Evolutionary conservation across 2,329 filamentous ascomycete genomes (phyloP).

Genomic region (Alternaria ethzedia): DNA sequence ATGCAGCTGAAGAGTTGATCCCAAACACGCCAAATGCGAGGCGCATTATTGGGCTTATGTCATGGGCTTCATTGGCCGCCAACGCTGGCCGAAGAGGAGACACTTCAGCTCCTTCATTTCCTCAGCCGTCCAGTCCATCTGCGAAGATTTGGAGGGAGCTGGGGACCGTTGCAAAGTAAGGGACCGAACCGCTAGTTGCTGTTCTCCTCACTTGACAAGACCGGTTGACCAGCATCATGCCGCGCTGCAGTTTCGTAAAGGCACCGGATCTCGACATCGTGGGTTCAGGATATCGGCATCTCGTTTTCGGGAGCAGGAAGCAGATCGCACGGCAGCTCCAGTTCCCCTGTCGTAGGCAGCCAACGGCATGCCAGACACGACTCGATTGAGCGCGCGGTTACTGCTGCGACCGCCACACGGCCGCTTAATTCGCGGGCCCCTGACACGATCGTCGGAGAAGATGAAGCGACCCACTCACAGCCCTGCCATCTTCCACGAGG

Average conservation of each 20-base stretch:
- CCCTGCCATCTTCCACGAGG: constrained; percentile 14
- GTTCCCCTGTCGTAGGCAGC: constrained; percentile 20
- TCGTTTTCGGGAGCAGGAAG: constrained; percentile 20
- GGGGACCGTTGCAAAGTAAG: constrained; percentile 8
- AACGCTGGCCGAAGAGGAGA: constrained; percentile 26
- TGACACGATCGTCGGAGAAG: constrained; percentile 14
- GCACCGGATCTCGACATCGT: neutral
- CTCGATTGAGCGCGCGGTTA: constrained; percentile 32
- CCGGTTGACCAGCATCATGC: neutral
- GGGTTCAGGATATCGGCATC: constrained; percentile 11
- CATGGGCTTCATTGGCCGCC: constrained; percentile 34
- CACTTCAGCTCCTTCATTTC: constrained; percentile 39
- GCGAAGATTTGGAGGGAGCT: constrained; percentile 10
- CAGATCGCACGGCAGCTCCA: neutral
- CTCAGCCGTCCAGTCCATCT: constrained; percentile 15
- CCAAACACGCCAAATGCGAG: constrained; percentile 38
- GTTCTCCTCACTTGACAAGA: neutral
- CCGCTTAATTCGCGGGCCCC: constrained; percentile 14
- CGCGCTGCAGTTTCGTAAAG: constrained; percentile 10
- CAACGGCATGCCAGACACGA: constrained; percentile 19
- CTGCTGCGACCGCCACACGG: constrained; percentile 5
- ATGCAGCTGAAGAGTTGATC: constrained; percentile 27
- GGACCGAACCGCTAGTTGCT: constrained; percentile 10
- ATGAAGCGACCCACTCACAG: constrained; percentile 20
- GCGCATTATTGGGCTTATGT: constrained; percentile 30